These are phyloP conservation scores for Aspergillus hortae DNA, from an alignment of 2,329 filamentous ascomycete genomes.

Conservation along the genomic window DNA sequence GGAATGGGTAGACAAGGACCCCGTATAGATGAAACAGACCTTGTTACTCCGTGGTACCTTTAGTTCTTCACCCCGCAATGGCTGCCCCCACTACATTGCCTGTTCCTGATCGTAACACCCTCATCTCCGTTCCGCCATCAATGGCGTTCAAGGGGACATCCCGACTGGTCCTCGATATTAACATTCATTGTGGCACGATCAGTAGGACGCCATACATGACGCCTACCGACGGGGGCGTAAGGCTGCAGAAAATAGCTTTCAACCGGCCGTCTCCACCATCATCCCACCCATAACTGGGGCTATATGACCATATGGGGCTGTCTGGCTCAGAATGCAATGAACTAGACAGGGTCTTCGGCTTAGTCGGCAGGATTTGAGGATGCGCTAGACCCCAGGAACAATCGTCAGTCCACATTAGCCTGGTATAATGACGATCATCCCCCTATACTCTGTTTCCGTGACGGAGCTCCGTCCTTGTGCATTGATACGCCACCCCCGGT, in stretches of 20 bases:
- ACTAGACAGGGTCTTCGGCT: background rate
- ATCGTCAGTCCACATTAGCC: background rate
- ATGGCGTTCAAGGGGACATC: background rate
- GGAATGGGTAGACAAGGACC: background rate
- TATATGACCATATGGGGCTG: background rate
- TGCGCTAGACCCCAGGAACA: background rate
- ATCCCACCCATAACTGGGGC: background rate
- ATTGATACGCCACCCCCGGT: background rate
- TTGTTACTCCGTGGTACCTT: background rate
- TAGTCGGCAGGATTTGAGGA: background rate
- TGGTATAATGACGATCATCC: constrained; percentile 13
- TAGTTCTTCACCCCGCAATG: constrained; percentile 3
- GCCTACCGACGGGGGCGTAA: background rate
- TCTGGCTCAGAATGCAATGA: background rate
- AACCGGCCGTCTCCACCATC: background rate
- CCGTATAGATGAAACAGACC: constrained; percentile 7
- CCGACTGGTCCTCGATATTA: background rate
- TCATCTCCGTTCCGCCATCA: background rate
- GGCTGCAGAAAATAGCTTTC: background rate
- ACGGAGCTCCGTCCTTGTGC: constrained; percentile 11
- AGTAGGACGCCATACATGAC: background rate
- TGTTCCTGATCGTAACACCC: background rate
- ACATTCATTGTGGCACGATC: background rate
- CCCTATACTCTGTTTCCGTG: constrained; percentile 9
- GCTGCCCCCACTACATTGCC: background rate